Conservation (phyloP, 2,329 filamentous ascomycete species). For the Teratosphaeriaceae sp. region DNA sequence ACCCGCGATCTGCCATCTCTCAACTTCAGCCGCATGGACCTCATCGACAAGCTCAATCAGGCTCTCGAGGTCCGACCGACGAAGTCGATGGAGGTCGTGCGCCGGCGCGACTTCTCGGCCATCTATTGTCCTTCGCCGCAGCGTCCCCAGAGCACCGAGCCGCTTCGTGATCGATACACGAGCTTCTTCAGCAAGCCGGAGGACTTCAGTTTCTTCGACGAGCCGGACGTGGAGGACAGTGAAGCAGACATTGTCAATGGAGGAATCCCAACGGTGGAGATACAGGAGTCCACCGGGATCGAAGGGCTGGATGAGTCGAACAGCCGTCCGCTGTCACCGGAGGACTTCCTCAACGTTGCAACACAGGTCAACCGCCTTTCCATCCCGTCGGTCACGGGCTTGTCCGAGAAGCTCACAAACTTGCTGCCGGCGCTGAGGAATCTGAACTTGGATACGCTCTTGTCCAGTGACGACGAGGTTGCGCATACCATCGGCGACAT, state of each 20-base stretch:
- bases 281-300: slow-evolving; percentile 20
- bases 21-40: slow-evolving; percentile 42
- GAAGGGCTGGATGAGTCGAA: slow-evolving; percentile 13
- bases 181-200: slow-evolving; percentile 42
- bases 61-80: slow-evolving; percentile 34
- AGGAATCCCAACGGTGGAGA: slow-evolving; percentile 17
- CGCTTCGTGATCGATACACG: slow-evolving; percentile 38
- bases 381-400: slow-evolving; percentile 39
- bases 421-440: slow-evolving; percentile 37
- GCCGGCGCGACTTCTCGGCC: slow-evolving; percentile 25
- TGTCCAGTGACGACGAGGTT: slow-evolving; percentile 29
- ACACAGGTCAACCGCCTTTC: slow-evolving; percentile 40
- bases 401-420: slow-evolving; percentile 41
- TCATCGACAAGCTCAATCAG: slow-evolving; percentile 40
- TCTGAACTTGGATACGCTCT: slow-evolving; percentile 31
- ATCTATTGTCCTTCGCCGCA: slow-evolving; percentile 28
- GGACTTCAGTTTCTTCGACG: slow-evolving; percentile 25
- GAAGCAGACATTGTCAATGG: slow-evolving; percentile 13
- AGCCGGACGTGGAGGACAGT: slow-evolving; percentile 15
- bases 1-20: slow-evolving; percentile 39
- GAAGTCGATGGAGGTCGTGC: slow-evolving; percentile 32
- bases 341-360: slow-evolving; percentile 35
- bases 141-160: slow-evolving; percentile 33
- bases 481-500: slow-evolving; percentile 33
- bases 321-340: slow-evolving; percentile 33